Base-by-base conservation (phyloP, 768 basidiomycete genomes). In the Mycena epipterygia region DNA sequence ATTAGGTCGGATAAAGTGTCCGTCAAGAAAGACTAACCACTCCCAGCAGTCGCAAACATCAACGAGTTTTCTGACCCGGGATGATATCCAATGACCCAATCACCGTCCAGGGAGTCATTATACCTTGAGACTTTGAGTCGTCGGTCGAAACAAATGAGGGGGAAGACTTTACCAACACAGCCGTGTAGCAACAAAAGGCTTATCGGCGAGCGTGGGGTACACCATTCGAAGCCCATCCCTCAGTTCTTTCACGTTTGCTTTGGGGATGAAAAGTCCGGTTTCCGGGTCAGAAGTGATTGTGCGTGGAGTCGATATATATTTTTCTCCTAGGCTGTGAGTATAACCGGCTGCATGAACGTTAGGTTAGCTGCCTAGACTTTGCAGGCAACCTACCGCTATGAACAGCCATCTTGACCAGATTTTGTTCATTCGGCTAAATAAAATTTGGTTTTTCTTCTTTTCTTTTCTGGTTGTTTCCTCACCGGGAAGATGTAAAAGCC, bases 401-500 rank as follows among this genome's bases (percentile, higher is more conserved):
- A 42, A 93, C 88, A 3, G 90, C 94, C 74, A 93, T 73, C 79
- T 98, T 99, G 60, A 99, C 78, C 56, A 95, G 76, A 72, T 90
- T 87, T 42, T 90, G 81, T 51, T 86, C 80, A 67, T 89, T 93
- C 13, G 94, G 94, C 93, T 94, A 64, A n/a, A 48, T 27, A 44
- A 57, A 37, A 13, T 60, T 25, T n/a, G n/a, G n/a, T n/a, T n/a
- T n/a, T n/a, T n/a, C n/a, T n/a, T n/a, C n/a, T n/a, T n/a, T n/a
- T n/a, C n/a, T n/a, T n/a, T n/a, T n/a, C n/a, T n/a, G n/a, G n/a
- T n/a, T n/a, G n/a, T n/a, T n/a, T n/a, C n/a, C n/a, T n/a, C n/a
- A 95, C 94, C 5, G 95, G 96, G 79, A 97, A 95, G 37, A 91
- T 78, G 81, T 97, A 97, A 77, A 93, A 93, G 4, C 92, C 94